Evolutionary conservation across 31 red algal genomes (phyloP).

Genomic region (Asparagopsis taxiformis): DNA sequence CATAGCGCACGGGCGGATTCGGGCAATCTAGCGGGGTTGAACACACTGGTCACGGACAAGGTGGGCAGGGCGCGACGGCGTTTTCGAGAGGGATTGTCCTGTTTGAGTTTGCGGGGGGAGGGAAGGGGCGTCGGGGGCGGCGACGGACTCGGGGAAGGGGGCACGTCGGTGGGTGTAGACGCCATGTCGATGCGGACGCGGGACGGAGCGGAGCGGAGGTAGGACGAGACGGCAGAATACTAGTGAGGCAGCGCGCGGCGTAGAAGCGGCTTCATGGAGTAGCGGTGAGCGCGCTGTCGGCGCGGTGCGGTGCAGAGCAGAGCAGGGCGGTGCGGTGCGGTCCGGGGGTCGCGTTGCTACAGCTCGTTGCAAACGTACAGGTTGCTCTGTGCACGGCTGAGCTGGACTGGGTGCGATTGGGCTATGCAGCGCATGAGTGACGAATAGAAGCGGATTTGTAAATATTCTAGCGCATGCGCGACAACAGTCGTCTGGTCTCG

Average conservation of each 20-base stretch:
- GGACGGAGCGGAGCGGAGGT: neutral
- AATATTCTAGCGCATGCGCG: too few relatives aligned
- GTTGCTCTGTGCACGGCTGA: too few relatives aligned
- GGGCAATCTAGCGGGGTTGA: neutral
- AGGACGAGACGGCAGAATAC: neutral
- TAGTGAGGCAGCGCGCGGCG: neutral
- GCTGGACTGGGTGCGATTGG: too few relatives aligned
- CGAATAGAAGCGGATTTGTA: too few relatives aligned
- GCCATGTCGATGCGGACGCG: neutral
- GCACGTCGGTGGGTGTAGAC: neutral
- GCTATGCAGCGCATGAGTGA: too few relatives aligned
- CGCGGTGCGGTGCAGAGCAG: too few relatives aligned
- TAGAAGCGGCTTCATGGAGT: neutral
- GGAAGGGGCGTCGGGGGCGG: neutral
- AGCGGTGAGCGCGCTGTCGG: neutral
- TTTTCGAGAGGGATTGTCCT: neutral
- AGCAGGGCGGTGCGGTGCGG: too few relatives aligned
- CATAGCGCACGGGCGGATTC: constrained; percentile 3
- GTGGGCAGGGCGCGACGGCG: constrained; percentile 5
- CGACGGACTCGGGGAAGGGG: neutral
- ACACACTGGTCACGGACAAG: constrained; percentile 19
- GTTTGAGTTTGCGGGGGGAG: neutral
- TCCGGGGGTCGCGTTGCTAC: too few relatives aligned
- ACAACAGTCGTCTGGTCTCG: too few relatives aligned
- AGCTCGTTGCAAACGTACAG: too few relatives aligned